Evolutionary conservation across 2,329 filamentous ascomycete genomes (phyloP).

Genomic region (Daldinia sp.): DNA sequence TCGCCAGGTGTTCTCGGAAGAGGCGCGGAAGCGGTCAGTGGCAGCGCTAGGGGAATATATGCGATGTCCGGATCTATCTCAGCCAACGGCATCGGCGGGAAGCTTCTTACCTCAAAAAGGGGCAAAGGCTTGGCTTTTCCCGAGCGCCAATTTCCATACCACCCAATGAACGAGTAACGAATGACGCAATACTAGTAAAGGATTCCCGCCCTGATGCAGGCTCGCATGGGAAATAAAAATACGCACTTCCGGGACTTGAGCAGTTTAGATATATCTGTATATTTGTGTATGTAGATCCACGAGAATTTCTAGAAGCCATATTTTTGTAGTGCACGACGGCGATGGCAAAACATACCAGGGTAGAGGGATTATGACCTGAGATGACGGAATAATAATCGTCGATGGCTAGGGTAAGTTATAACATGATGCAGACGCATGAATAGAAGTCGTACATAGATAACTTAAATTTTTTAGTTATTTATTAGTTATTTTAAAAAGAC

Average conservation of each 20-base stretch:
- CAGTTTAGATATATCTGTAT: not conserved
- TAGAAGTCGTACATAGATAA: slow-evolving; percentile 18
- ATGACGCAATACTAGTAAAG: slow-evolving; percentile 33
- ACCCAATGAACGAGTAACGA: slow-evolving; percentile 26
- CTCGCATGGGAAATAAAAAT: slow-evolving; percentile 10
- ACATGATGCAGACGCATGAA: slow-evolving; percentile 17
- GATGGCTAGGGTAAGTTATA: too few species aligned
- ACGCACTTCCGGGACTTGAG: slow-evolving; percentile 23
- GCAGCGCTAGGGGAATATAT: not conserved
- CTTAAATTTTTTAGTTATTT: too few species aligned
- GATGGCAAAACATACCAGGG: slow-evolving; percentile 11
- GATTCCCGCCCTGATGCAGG: slow-evolving; percentile 20
- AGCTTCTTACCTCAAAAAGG: slow-evolving; percentile 10
- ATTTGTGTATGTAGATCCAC: not conserved
- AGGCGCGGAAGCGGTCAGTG: not conserved
- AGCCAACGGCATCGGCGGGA: slow-evolving; percentile 5
- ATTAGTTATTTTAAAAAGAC: too few species aligned
- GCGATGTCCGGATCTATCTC: slow-evolving; percentile 6
- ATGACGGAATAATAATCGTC: slow-evolving; percentile 26
- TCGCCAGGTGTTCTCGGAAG: slow-evolving; percentile 1
- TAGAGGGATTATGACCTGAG: slow-evolving; percentile 11
- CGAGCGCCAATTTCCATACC: slow-evolving; percentile 1
- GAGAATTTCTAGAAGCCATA: not conserved
- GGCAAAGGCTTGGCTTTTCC: slow-evolving; percentile 22
- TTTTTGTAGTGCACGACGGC: slow-evolving; percentile 8